Conservation (phyloP, 2,329 filamentous ascomycete species). For the Thielaviopsis euricoi region DNA sequence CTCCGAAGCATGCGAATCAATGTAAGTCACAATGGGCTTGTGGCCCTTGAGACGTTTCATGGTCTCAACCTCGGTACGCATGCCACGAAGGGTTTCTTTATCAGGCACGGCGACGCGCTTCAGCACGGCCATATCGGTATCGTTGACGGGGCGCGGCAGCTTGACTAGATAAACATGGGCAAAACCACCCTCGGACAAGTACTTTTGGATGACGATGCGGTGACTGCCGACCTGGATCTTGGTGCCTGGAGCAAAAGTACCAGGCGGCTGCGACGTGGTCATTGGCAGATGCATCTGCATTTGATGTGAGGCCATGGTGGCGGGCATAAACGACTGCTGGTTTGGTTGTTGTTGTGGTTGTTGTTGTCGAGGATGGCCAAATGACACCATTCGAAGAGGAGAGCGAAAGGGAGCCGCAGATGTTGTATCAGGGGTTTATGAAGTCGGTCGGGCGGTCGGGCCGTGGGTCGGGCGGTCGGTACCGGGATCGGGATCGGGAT, state of each 20-base stretch:
- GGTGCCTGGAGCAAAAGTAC: slow-evolving; percentile 83
- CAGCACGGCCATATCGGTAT: slow-evolving; percentile 67
- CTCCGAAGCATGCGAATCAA: slow-evolving; percentile 95
- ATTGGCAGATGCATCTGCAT: slow-evolving; percentile 17
- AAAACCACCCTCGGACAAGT: slow-evolving; percentile 94
- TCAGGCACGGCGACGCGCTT: slow-evolving; percentile 95
- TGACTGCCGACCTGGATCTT: slow-evolving; percentile 94
- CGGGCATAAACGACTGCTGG: slow-evolving; percentile 1
- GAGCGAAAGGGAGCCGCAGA: neutral
- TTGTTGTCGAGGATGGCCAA: neutral
- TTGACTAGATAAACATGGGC: slow-evolving; percentile 96
- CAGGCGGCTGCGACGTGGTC: slow-evolving; percentile 41
- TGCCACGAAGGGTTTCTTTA: slow-evolving; percentile 82
- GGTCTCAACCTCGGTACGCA: slow-evolving; percentile 97
- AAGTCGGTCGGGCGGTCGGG: neutral
- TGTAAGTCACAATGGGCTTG: slow-evolving; percentile 89
- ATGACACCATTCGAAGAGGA: neutral
- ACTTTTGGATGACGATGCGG: slow-evolving; percentile 86
- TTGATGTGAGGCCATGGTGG: slow-evolving; percentile 9
- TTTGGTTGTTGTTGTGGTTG: slow-evolving; percentile 2
- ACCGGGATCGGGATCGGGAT: neutral
- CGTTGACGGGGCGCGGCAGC: slow-evolving; percentile 58
- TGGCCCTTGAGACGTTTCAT: slow-evolving; percentile 99
- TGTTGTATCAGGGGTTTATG: neutral
- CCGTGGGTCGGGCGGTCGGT: neutral